Percentiles rank a stretch among this genome's conserved stretches.
These are phyloP conservation scores for Leucocoprinus birnbaumii DNA, from an alignment of 768 basidiomycete species.

Conservation along the genomic window DNA sequence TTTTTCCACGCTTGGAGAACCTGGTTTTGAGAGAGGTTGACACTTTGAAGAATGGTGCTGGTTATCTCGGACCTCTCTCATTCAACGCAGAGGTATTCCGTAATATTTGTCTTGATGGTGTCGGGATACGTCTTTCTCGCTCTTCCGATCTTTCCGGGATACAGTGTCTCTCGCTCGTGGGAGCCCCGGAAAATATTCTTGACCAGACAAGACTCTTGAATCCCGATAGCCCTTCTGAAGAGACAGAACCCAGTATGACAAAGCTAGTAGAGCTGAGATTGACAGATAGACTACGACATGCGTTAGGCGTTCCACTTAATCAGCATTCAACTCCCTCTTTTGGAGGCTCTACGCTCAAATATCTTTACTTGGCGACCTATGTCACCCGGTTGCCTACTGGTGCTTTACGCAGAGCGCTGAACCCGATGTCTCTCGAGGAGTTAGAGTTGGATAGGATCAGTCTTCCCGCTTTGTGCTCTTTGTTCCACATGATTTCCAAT, in stretches of 20 bases:
- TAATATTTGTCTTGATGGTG: conserved; percentile 1
- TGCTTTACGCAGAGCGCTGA: background rate
- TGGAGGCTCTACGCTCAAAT: background rate
- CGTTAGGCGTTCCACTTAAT: background rate
- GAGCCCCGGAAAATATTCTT: conserved; percentile 5
- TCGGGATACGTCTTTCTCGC: background rate
- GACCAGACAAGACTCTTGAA: conserved; percentile 7
- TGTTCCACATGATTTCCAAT: too few species aligned
- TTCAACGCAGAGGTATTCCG: conserved; percentile 4
- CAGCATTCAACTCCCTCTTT: background rate
- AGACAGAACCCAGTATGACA: conserved; percentile 1
- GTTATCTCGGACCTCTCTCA: conserved; percentile 4
- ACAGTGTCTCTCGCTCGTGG: background rate
- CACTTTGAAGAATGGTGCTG: background rate
- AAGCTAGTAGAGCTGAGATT: conserved; percentile 2
- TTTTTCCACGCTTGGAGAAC: conserved; percentile 5
- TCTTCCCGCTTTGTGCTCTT: background rate
- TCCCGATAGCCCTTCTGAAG: background rate
- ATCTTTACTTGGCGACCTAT: background rate
- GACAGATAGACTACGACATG: background rate
- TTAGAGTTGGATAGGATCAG: conserved; percentile 3
- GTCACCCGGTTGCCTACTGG: background rate
- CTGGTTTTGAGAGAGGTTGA: conserved; percentile 5
- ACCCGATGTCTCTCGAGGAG: conserved; percentile 3
- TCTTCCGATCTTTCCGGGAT: background rate